Conservation (phyloP, 768 basidiomycete genomes). For the Phlebiopsis flavidoalba region DNA sequence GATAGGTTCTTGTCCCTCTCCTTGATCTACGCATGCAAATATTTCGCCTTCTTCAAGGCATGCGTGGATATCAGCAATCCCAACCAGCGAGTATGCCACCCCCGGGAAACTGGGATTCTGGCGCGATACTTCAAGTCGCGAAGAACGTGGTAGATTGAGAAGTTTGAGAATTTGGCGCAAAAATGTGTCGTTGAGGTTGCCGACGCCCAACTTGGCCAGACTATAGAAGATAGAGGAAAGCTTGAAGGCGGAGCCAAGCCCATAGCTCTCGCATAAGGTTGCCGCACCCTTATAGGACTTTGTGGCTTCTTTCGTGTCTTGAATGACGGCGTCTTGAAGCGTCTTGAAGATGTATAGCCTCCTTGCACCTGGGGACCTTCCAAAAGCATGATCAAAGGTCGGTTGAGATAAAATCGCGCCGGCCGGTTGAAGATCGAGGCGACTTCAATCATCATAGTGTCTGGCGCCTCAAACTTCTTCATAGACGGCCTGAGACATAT, state of each 20-base stretch:
- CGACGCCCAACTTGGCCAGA: constrained; percentile 40
- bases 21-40: constrained; percentile 43
- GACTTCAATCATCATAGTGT: constrained; percentile 47
- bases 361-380: constrained; percentile 49
- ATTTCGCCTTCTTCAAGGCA: constrained; percentile 47
- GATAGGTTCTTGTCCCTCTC: constrained; percentile 17
- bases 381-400: constrained; percentile 58
- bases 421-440: constrained; percentile 56
- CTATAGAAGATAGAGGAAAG: constrained; percentile 43
- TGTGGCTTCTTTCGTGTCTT: constrained; percentile 35
- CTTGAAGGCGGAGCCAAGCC: constrained; percentile 50
- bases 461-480: constrained; percentile 54
- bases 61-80: constrained; percentile 57
- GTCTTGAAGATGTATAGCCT: constrained; percentile 44
- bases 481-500: constrained; percentile 51
- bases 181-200: constrained; percentile 32
- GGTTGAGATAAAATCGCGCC: constrained; percentile 45
- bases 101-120: constrained; percentile 54
- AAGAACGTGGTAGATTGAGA: constrained; percentile 50
- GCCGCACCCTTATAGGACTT: constrained; percentile 38
- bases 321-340: constrained; percentile 31
- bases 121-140: constrained; percentile 54
- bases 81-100: constrained; percentile 63
- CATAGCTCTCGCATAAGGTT: constrained; percentile 45
- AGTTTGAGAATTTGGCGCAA: constrained; percentile 42